Conservation (phyloP, 1,284 basidiomycete genomes). For the Naganishia cerealis region DNA sequence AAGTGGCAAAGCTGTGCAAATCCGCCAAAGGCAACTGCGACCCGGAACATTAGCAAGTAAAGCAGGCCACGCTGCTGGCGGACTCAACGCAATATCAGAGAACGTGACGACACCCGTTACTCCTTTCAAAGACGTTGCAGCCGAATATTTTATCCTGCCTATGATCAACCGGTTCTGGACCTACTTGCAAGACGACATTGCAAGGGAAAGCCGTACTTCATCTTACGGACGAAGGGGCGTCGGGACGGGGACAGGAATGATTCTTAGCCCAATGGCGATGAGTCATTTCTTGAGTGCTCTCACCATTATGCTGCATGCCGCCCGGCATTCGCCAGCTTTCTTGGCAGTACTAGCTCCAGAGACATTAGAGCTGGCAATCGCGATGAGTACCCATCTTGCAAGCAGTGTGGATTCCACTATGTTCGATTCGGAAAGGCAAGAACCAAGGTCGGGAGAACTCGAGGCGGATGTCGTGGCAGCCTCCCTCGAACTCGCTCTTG, state of each 20-base stretch:
- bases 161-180: constrained; percentile 86
- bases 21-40: constrained; percentile 47
- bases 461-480: constrained; percentile 65
- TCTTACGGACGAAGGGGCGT: constrained; percentile 46
- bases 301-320: constrained; percentile 76
- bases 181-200: constrained; percentile 78
- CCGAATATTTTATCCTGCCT: constrained; percentile 81
- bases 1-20: constrained; percentile 56
- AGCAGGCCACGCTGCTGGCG: constrained; percentile 40
- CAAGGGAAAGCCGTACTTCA: constrained; percentile 66
- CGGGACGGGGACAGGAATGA: constrained; percentile 72
- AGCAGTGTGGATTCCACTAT: constrained; percentile 1
- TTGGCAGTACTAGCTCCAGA: constrained; percentile 75
- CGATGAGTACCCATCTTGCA: constrained; percentile 69
- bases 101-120: constrained; percentile 46
- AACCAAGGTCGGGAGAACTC: constrained; percentile 50
- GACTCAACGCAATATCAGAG: constrained; percentile 35
- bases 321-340: constrained; percentile 75
- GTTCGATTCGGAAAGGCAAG: neutral
- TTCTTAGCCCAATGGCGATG: constrained; percentile 73
- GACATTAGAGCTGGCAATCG: constrained; percentile 74
- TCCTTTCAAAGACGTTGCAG: constrained; percentile 71
- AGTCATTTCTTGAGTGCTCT: constrained; percentile 73
- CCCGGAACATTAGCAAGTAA: constrained; percentile 2
- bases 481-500: constrained; percentile 72